A percentile compares a stretch with the other conserved stretches of the same genome.
These are phyloP conservation scores for Syzygium malaccense DNA, from an alignment of 441 rosid species.

Conservation along the genomic window DNA sequence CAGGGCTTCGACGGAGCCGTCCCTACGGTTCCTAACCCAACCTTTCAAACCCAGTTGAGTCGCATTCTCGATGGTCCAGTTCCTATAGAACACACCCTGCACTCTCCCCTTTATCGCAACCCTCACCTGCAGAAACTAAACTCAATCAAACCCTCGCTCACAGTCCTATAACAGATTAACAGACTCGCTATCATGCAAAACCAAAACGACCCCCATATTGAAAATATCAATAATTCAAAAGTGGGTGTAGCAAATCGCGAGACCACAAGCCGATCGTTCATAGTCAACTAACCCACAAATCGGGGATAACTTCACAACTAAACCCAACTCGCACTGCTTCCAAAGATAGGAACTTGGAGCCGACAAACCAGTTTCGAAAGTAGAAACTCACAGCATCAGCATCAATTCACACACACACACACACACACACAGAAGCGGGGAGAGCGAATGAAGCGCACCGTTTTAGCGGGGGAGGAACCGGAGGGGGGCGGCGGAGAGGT, in stretches of 20 bases:
- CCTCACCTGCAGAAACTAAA: slow-evolving; percentile 51
- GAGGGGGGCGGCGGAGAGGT: slow-evolving; percentile 24
- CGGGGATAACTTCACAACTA: background rate
- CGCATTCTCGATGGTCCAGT: slow-evolving; percentile 86
- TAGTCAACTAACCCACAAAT: background rate
- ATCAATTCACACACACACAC: background rate
- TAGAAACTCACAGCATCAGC: background rate
- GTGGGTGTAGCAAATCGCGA: background rate
- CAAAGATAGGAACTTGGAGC: background rate
- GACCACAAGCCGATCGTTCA: background rate
- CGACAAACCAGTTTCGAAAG: background rate
- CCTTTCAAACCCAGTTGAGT: slow-evolving; percentile 66
- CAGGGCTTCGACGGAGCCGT: slow-evolving; percentile 85
- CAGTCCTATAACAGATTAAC: background rate
- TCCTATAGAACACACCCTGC: slow-evolving; percentile 85
- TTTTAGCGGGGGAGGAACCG: slow-evolving; percentile 33
- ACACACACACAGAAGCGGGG: background rate
- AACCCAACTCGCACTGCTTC: background rate
- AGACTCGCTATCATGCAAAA: background rate
- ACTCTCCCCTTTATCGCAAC: slow-evolving; percentile 73
- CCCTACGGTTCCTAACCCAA: slow-evolving; percentile 86
- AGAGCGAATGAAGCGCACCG: slow-evolving; percentile 25
- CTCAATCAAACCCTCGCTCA: slow-evolving; percentile 1
- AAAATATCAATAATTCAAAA: background rate
- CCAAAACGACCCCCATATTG: background rate